phyloP scores from a whole-genome alignment of 345 rosid species.

The Bretschneidera sinensis region DNA sequence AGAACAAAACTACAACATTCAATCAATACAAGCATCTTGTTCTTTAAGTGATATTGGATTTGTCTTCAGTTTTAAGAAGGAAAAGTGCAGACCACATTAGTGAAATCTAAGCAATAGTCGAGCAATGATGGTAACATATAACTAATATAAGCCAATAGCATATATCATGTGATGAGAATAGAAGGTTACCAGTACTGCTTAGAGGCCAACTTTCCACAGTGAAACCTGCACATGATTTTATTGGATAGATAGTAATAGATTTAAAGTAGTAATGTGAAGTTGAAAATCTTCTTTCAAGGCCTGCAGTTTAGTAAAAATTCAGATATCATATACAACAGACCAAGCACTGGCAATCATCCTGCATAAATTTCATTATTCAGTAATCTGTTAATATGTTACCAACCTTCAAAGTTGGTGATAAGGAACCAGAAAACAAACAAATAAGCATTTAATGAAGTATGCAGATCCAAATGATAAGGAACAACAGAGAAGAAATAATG shows the following conservation, averaged over 20 bases:
- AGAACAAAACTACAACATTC: not conserved
- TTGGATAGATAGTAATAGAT: conserved; percentile 72
- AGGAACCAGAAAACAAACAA: not conserved
- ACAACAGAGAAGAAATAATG: too few relatives aligned
- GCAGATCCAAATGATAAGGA: not conserved
- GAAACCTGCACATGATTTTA: conserved; percentile 94
- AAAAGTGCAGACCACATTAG: not conserved
- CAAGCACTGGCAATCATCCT: conserved; percentile 7
- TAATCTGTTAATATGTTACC: not conserved
- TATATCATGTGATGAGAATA: conserved; percentile 9
- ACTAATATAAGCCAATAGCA: not conserved
- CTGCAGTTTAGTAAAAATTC: conserved; percentile 36
- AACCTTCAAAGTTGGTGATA: not conserved
- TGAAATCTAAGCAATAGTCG: not conserved
- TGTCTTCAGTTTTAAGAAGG: not conserved
- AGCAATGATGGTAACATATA: too few relatives aligned
- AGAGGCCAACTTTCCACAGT: conserved; percentile 76
- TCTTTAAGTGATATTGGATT: not conserved
- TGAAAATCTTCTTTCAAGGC: conserved; percentile 27
- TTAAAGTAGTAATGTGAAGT: conserved; percentile 37
- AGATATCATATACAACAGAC: conserved; percentile 3
- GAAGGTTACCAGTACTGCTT: conserved; percentile 62
- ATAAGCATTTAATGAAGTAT: not conserved
- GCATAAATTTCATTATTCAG: not conserved
- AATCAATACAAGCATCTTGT: too few relatives aligned